Conservation (phyloP, 371 early-diverging fungal species). For the Rhizopus sp. region DNA sequence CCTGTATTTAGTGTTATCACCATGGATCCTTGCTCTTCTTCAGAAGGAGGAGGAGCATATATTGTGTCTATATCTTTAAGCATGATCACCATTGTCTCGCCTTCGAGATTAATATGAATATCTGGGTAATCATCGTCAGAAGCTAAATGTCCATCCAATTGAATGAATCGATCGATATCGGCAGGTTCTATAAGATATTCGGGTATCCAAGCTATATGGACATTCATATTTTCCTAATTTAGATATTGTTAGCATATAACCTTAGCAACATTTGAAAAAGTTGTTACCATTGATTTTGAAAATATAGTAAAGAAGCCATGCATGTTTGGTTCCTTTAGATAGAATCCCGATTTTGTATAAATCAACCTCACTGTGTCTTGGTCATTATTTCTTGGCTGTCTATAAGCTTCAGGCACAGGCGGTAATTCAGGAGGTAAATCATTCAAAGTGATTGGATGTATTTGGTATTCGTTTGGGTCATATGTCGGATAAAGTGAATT, state of each 20-base stretch:
- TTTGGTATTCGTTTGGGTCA: conserved; percentile 19
- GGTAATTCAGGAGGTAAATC: conserved; percentile 19
- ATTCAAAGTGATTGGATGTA: conserved; percentile 16
- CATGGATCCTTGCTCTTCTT: conserved; percentile 26
- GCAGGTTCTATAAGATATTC: conserved; percentile 36
- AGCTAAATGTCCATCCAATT: conserved; percentile 36
- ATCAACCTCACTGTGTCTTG: conserved; percentile 20
- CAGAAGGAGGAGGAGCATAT: conserved; percentile 33
- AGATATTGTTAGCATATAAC: not conserved
- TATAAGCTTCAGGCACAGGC: conserved; percentile 21
- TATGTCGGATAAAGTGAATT: conserved; percentile 26
- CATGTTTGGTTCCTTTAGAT: conserved; percentile 14
- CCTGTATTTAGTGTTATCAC: conserved; percentile 40
- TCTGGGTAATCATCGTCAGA: conserved; percentile 36
- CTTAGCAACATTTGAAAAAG: too few relatives aligned
- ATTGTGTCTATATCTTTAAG: conserved; percentile 33
- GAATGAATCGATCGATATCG: conserved; percentile 29
- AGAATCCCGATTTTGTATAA: conserved; percentile 48
- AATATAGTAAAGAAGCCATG: conserved; percentile 42
- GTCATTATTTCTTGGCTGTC: not conserved
- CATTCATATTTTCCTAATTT: conserved; percentile 19
- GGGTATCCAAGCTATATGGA: conserved; percentile 41
- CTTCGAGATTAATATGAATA: conserved; percentile 23
- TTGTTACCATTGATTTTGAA: conserved; percentile 27
- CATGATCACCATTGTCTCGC: conserved; percentile 27